These are phyloP conservation scores for Ramaria sp. DNA, from an alignment of 768 basidiomycete species.

Conservation along the genomic window DNA sequence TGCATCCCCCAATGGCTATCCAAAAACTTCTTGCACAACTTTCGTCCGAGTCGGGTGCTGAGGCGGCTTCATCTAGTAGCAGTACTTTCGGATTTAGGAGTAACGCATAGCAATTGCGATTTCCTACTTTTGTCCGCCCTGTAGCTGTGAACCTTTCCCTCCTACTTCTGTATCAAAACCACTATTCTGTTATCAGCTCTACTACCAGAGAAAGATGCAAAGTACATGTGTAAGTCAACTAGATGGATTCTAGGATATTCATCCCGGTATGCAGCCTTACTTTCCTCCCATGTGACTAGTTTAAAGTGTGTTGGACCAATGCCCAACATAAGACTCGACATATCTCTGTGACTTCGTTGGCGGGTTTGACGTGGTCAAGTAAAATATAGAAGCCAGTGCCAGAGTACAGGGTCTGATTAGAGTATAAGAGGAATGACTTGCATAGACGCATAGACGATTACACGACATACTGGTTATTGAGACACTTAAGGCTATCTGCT, in stretches of 20 bases:
- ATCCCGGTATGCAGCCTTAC: conserved; percentile 75
- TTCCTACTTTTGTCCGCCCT: conserved; percentile 79
- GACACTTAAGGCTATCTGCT: conserved; percentile 84
- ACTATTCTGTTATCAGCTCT: conserved; percentile 22
- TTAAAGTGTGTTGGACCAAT: too few relatives aligned
- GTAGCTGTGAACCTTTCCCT: conserved; percentile 82
- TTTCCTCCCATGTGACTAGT: conserved; percentile 78
- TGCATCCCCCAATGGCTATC: conserved; percentile 87
- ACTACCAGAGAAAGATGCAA: not conserved
- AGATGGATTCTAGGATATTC: conserved; percentile 91
- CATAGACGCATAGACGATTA: too few relatives aligned
- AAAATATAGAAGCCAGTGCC: conserved; percentile 86
- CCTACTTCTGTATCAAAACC: conserved; percentile 90
- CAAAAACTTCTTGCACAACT: conserved; percentile 90
- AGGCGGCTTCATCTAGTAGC: conserved; percentile 81
- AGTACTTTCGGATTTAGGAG: conserved; percentile 84
- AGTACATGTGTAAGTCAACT: conserved; percentile 62
- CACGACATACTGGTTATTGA: conserved; percentile 51
- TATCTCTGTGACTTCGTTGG: conserved; percentile 68
- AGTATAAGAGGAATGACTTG: not conserved
- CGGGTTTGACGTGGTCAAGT: conserved; percentile 71
- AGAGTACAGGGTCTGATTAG: conserved; percentile 57
- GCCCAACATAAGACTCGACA: too few relatives aligned
- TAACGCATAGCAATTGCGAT: conserved; percentile 83
- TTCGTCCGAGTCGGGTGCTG: conserved; percentile 89